Conservation (phyloP, 345 rosid genomes). For the Passiflora organensis region DNA sequence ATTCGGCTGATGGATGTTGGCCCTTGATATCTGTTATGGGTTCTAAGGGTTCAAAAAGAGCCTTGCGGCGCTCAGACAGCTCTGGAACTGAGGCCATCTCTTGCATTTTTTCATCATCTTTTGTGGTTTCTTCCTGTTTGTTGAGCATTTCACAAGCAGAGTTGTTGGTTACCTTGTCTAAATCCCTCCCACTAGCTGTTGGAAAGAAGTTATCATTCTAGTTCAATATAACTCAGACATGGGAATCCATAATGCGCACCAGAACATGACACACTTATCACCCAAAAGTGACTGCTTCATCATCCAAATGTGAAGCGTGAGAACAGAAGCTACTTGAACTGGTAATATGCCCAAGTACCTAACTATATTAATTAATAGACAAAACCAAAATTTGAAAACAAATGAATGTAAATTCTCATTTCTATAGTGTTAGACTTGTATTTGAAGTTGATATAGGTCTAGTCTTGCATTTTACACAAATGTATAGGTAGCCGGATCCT, state of each 20-base stretch:
- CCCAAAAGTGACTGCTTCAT: no score
- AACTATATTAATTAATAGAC: no score
- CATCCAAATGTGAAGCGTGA: no score
- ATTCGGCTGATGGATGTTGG: conserved; percentile 47
- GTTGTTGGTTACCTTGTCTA: conserved; percentile 36
- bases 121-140: conserved; percentile 33
- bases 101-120: conserved; percentile 33
- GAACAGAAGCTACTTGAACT: no score
- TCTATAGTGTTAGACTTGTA: no score
- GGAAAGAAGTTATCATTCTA: conserved; percentile 41
- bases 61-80: conserved; percentile 72
- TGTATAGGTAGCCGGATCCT: no score
- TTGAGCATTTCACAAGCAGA: conserved; percentile 34
- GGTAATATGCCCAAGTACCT: no score
- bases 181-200: conserved; percentile 50
- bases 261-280: no score
- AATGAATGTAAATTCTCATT: no score
- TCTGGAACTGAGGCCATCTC: conserved; percentile 30
- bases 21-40: conserved; percentile 47
- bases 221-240: conserved; percentile 15
- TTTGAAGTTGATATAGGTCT: no score
- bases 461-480: no score
- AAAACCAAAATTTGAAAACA: no score
- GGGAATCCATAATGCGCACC: not conserved
- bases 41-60: conserved; percentile 86